Percentiles rank a stretch among this genome's conserved stretches.
Conservation (phyloP, 2,329 filamentous ascomycete species). For the Neonectria ditissima region DNA sequence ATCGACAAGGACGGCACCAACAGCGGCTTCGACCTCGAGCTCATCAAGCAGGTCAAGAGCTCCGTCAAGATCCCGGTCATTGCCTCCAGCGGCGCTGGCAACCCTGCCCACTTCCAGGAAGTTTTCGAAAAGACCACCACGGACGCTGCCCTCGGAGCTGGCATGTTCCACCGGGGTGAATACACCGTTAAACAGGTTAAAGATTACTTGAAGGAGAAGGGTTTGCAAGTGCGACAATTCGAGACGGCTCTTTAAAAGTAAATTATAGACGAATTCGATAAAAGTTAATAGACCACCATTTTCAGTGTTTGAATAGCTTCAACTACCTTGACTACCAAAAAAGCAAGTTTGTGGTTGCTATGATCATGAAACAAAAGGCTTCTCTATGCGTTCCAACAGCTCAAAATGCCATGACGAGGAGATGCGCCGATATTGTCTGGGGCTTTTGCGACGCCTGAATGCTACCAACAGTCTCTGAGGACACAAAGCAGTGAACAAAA, state of each 20-base stretch:
- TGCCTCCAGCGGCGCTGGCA: conserved; percentile 91
- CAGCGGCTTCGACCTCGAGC: conserved; percentile 92
- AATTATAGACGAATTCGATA: conserved; percentile 9
- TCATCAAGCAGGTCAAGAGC: conserved; percentile 89
- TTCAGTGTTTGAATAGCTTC: conserved; percentile 16
- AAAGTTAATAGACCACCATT: conserved; percentile 16
- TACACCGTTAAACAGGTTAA: conserved; percentile 97
- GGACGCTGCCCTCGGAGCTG: conserved; percentile 93
- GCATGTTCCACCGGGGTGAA: conserved; percentile 97
- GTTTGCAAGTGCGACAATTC: conserved; percentile 82
- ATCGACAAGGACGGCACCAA: conserved; percentile 98
- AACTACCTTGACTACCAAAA: conserved; percentile 27
- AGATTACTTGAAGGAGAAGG: conserved; percentile 77
- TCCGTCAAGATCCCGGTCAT: conserved; percentile 93
- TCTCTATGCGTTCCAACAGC: conserved; percentile 34
- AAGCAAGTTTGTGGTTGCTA: conserved; percentile 22
- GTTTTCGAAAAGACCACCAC: conserved; percentile 88
- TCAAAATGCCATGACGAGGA: conserved; percentile 27
- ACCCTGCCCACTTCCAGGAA: conserved; percentile 87
- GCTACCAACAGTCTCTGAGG: conserved; percentile 28
- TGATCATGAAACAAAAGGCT: conserved; percentile 19
- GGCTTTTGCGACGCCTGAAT: conserved; percentile 38
- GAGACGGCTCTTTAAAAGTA: conserved; percentile 63
- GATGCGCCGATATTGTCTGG: conserved; percentile 31
- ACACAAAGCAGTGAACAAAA: conserved; percentile 31